phyloP scores from a whole-genome alignment of 352 stramenopile species.

The Phytopythium boreale region DNA sequence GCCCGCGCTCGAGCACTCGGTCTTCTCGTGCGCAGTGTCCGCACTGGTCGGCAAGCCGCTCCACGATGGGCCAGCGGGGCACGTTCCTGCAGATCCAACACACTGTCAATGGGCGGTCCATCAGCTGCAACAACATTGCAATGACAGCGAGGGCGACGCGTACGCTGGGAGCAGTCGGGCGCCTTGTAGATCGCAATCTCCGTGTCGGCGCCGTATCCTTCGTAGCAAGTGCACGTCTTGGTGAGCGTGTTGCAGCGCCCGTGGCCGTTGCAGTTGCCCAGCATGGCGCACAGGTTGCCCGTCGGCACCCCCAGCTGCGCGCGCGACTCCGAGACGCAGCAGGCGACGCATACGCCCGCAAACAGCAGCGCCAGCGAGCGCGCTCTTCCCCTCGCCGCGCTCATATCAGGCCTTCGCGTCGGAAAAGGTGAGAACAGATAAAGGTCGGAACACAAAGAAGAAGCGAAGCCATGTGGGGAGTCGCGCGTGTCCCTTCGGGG shows the following conservation, averaged over 20 bases:
- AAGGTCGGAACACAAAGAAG: neutral
- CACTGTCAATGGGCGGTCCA: neutral
- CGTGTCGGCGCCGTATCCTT: conserved; percentile 80
- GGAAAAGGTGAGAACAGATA: no score
- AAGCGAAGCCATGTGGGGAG: conserved; percentile 1
- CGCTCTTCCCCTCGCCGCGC: neutral
- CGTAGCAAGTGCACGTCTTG: conserved; percentile 86
- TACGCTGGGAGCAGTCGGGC: conserved; percentile 82
- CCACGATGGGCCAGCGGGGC: conserved; percentile 65
- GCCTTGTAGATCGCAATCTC: conserved; percentile 79
- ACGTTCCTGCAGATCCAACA: conserved; percentile 38
- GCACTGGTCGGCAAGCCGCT: conserved; percentile 37
- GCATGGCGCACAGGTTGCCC: conserved; percentile 66
- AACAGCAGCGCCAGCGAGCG: neutral
- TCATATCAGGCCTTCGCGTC: neutral
- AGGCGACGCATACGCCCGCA: neutral
- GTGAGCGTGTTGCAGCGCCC: conserved; percentile 79
- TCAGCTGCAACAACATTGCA: neutral
- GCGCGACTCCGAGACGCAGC: neutral
- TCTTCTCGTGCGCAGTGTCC: conserved; percentile 35
- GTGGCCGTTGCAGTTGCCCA: conserved; percentile 89
- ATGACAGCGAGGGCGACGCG: neutral
- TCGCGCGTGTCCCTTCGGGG: neutral
- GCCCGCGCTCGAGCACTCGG: conserved; percentile 67
- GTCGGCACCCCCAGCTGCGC: conserved; percentile 53